Base-by-base conservation (phyloP, 192 early-diverging fungal genomes). In the Ambispora gerdemannii region DNA sequence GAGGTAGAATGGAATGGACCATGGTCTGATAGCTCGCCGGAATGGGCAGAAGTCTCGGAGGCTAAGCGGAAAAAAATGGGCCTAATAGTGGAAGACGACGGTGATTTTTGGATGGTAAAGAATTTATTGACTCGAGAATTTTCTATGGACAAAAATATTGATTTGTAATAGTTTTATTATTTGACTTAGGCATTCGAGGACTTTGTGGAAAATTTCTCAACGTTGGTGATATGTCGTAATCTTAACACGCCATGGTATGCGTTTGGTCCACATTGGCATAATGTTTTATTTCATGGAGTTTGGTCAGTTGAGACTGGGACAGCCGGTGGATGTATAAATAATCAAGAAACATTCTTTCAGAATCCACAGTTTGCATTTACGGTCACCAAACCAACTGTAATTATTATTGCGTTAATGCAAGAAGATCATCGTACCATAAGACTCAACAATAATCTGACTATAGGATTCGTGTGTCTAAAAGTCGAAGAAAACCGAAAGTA, bases 41-140 rank as follows among this genome's bases (percentile, higher is more conserved):
- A 80, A 63, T 83, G 80, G 80, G 47, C 70, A 33, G 36, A 53
- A 35, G 72, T 83, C 15, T 49, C 59, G 20, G 75, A 72, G 28
- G 22, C 55, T 38, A 75, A 78, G 51, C 60, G 76, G 53, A 81
- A 64, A 34, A 47, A 79, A 70, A 38, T 83, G 27, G 51, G 51
- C 4, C 50, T 80, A 25, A 65, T 38, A 7, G 28, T 56, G 24
- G 77, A 70, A 20, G 55, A 77, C 22, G 72, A 72, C 63, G 81
- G 81, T 6, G 70, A 75, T 59, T 83, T 83, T 74, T 83, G 78
- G 68, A 83, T 83, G 81, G 81, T 82, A 69, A n/a, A 69, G 25
- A 15, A 38, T 25, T 36, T 50, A 49, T 17, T 32, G n/a, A 35
- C 28, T 32, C 51, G 25, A 31, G 49, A 34, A 43, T 10, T 10